These are phyloP conservation scores for Fusarium austroafricanum DNA, from an alignment of 2,329 filamentous ascomycete species.

Conservation along the genomic window DNA sequence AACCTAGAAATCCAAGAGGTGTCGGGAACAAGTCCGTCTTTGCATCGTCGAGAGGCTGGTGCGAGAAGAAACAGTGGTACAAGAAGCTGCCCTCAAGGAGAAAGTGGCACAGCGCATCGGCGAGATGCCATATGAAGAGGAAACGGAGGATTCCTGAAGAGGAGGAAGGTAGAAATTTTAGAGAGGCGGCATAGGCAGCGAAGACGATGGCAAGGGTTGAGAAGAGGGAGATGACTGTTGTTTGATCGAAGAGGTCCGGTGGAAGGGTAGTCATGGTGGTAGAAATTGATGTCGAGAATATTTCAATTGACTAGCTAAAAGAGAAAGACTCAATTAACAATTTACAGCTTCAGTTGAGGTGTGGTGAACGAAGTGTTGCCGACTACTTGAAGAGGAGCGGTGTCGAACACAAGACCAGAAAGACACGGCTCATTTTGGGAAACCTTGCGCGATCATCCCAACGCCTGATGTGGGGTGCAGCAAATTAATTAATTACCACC, in stretches of 20 bases:
- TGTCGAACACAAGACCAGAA: conserved; percentile 6
- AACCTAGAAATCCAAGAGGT: conserved; percentile 64
- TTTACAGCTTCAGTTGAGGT: not conserved
- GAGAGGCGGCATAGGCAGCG: conserved; percentile 63
- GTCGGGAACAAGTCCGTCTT: conserved; percentile 57
- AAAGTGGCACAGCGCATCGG: conserved; percentile 92
- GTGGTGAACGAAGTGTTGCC: not conserved
- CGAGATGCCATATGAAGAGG: conserved; percentile 94
- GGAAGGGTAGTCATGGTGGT: conserved; percentile 53
- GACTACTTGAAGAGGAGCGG: conserved; percentile 11
- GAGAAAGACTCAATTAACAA: not conserved
- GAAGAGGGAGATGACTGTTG: conserved; percentile 68
- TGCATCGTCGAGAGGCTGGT: conserved; percentile 50
- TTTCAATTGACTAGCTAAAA: not conserved
- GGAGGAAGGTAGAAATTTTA: conserved; percentile 58
- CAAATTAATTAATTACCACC: not conserved
- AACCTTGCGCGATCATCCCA: not conserved
- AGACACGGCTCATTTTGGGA: not conserved
- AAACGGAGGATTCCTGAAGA: conserved; percentile 71
- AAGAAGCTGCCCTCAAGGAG: conserved; percentile 91
- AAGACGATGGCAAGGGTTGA: conserved; percentile 64
- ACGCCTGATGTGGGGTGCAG: not conserved
- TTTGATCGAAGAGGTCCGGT: conserved; percentile 68
- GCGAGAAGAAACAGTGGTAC: conserved; percentile 90
- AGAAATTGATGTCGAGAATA: too few species aligned